Percentiles rank a stretch among this genome's conserved stretches.
phyloP scores from a whole-genome alignment of 2,329 filamentous ascomycete species.

The Blastomyces emzantsi region DNA sequence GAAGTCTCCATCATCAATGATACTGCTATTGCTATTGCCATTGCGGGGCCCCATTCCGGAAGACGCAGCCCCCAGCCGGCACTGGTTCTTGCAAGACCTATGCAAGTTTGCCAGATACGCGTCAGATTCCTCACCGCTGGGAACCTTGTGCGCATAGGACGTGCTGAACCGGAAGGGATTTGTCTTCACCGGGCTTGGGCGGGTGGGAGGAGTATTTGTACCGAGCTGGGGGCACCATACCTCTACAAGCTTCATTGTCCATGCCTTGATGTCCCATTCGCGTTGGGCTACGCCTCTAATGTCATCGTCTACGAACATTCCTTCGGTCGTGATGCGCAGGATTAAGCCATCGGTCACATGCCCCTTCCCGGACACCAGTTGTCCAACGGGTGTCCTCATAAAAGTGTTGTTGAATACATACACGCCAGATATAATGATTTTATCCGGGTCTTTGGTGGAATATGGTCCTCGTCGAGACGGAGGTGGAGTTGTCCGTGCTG shows the following conservation, averaged over 20 bases:
- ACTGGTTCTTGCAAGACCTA: conserved; percentile 56
- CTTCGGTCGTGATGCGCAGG: conserved; percentile 84
- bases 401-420: conserved; percentile 89
- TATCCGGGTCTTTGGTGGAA: conserved; percentile 81
- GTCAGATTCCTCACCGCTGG: conserved; percentile 58
- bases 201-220: conserved; percentile 30
- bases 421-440: conserved; percentile 90
- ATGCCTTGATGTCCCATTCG: conserved; percentile 98
- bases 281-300: conserved; percentile 82
- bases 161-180: conserved; percentile 36
- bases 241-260: conserved; percentile 90
- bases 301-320: conserved; percentile 95
- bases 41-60: conserved; percentile 25
- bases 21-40: conserved; percentile 18
- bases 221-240: conserved; percentile 64
- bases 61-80: conserved; percentile 40
- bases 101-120: conserved; percentile 55
- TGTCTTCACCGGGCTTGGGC: conserved; percentile 21
- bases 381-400: conserved; percentile 78
- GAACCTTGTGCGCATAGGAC: conserved; percentile 43
- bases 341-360: conserved; percentile 87
- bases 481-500: conserved; percentile 72
- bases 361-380: conserved; percentile 75
- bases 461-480: conserved; percentile 71
- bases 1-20: conserved; percentile 17